Base-by-base conservation (phyloP, 2,329 filamentous ascomycete species). In the Teratosphaeria pseudoeucalypti region DNA sequence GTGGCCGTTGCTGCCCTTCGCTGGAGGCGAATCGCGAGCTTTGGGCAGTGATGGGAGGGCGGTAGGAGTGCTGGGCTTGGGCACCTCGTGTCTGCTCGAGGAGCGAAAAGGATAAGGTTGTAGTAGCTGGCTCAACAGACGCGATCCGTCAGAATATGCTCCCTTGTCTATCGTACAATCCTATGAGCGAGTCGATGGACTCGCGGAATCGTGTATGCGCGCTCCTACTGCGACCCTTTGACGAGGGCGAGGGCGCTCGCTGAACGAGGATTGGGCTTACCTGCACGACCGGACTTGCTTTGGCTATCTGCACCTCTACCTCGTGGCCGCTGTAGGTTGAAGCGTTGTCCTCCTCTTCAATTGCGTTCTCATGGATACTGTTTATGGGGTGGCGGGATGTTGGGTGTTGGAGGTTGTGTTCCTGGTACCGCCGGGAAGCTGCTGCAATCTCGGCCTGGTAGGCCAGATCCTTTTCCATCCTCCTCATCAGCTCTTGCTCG, bases 321-420 rank as follows among this genome's bases (percentile, higher is more conserved):
- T 68, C 68, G 54, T 65, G 62, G 19, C 65, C 68, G 59, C 66
- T 67, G 62, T 70, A 69, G 62, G 68, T 66, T 3, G 64, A 61
- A n/a, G 14, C 60, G 34, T 64, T 63, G 14, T 64, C 65, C 23
- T 69, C 66, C 34, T 63, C 62, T 49, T 66, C 66, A 39, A 62
- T 65, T 11, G 64, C 62, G 10, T 65, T 66, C 54, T 66, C 62
- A 58, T 61, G 64, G 54, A 64, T 61, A 63, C 64, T 65, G 57
- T 63, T 62, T 34, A 65, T 32, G 32, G 57, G 57, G 37, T 65
- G 37, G 57, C 37, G 37, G n/a, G 34, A 57, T 39, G 60, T 57
- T 26, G 56, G 61, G 54, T 49, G 60, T 57, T 26, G 55, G 12
- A 52, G 39, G 9, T 49, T 49, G n/a, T 49, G 43, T n/a, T 49